Percentiles rank a stretch among this genome's conserved stretches.
Conservation (phyloP, 2,329 filamentous ascomycete genomes). For the Aspergillus unguis region DNA sequence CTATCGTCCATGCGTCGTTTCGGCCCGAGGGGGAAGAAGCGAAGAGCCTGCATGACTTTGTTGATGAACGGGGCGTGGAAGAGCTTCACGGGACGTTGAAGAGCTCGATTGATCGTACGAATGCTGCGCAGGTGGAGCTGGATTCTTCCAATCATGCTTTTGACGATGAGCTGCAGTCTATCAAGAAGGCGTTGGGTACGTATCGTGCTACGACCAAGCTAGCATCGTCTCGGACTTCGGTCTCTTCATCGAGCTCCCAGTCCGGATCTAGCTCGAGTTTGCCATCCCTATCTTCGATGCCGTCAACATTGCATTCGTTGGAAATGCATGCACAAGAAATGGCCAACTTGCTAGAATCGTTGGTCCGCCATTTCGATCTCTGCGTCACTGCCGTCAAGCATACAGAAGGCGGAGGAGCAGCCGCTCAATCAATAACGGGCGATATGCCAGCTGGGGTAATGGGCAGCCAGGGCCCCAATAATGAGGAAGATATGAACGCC, state of each 20-base stretch:
- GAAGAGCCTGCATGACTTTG: conserved; percentile 63
- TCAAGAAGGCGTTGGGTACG: conserved; percentile 57
- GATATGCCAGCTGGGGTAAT: conserved; percentile 56
- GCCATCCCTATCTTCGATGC: conserved; percentile 43
- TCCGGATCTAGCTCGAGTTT: conserved; percentile 33
- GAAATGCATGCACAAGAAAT: conserved; percentile 75
- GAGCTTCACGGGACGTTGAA: conserved; percentile 56
- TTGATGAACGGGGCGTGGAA: conserved; percentile 61
- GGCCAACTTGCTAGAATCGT: conserved; percentile 73
- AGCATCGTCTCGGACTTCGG: conserved; percentile 36
- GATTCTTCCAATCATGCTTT: conserved; percentile 60
- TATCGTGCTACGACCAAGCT: conserved; percentile 39
- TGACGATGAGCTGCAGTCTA: conserved; percentile 66
- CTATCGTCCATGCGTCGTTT: conserved; percentile 57
- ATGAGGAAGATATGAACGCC: conserved; percentile 36
- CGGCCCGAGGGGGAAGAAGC: conserved; percentile 47
- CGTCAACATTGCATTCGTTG: conserved; percentile 58
- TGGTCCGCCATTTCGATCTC: conserved; percentile 87
- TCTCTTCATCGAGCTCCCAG: conserved; percentile 31
- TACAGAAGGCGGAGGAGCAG: conserved; percentile 75
- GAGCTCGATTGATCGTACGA: conserved; percentile 59
- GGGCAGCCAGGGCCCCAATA: conserved; percentile 31
- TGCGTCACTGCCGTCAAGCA: conserved; percentile 88
- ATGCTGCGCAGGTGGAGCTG: conserved; percentile 58
- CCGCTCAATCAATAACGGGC: conserved; percentile 62